Evolutionary conservation across 2,329 filamentous ascomycete species (phyloP), one percentile per base, ranked within the genome.

Genomic region (Endoconidiophora polonica): DNA sequence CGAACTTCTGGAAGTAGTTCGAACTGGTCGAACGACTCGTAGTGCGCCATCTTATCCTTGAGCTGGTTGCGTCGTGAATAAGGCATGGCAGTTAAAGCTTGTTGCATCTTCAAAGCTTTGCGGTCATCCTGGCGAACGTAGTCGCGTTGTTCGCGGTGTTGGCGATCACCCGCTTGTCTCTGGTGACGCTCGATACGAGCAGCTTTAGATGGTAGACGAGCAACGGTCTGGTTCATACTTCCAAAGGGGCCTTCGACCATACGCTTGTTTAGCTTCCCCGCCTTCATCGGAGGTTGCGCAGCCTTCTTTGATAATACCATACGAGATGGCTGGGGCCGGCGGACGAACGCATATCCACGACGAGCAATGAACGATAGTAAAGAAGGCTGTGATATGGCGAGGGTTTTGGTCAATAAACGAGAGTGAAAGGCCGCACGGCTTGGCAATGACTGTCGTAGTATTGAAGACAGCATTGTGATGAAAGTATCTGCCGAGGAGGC

Each of bases 61-160:
- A 75, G 64, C 4, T 59, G 62, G 50, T 65, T 64, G 49, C 78
- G 72, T 57, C 77, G 75, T 37, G 76, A 76, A 61, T 95, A 95
- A 0, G 86, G 77, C 3, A 96, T 71, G 2, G 80, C 76, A 2
- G 84, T 70, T 55, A 96, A 68, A 2, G 83, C 73, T 47, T 79
- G 78, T 62, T 95, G 90, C 90, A 96, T 96, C 67, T 93, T 94
- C 63, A 96, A 70, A 3, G 90, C 88, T 62, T 93, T 88, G 64
- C 61, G 69, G 63, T 65, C 60, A 55, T 65, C 62, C 43, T 52
- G 57, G 38, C 55, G 55, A 46, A 57, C 57, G 68, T 61, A 66
- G 57, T 66, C 59, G 52, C 59, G 55, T 54, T 63, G 59, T 47
- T 62, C 61, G 33, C 58, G 53, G 47, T 55, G 55, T 47, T 52